Conservation (phyloP, 192 early-diverging fungal species). For the Podila minutissima region DNA sequence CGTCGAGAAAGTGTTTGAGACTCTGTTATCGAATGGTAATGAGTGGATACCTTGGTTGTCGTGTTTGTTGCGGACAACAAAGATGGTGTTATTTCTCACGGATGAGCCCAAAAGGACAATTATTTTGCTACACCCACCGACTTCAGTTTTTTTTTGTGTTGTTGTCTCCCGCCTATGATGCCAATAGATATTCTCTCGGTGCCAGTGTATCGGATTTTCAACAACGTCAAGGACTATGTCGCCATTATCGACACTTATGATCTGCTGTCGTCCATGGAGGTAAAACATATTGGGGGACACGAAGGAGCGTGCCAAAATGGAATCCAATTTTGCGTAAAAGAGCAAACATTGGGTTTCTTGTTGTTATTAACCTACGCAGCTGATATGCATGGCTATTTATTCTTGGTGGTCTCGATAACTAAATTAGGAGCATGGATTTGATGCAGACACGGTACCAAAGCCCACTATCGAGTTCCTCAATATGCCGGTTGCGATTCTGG, state of each 20-base stretch:
- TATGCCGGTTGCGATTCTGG: constrained; percentile 47
- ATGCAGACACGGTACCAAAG: constrained; percentile 8
- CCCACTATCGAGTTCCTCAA: constrained; percentile 29
- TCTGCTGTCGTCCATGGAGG: constrained; percentile 53
- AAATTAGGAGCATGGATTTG: constrained; percentile 35
- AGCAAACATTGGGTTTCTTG: constrained; percentile 1
- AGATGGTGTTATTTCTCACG: constrained; percentile 17
- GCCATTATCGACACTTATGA: constrained; percentile 63
- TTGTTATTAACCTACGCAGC: neutral
- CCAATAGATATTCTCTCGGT: constrained; percentile 60
- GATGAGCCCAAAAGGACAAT: constrained; percentile 20
- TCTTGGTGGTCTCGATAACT: neutral
- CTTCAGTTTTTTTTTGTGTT: constrained; percentile 8
- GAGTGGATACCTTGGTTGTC: neutral
- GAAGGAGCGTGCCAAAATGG: neutral
- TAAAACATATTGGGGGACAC: constrained; percentile 21
- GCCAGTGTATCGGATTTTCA: constrained; percentile 58
- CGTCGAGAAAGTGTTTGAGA: constrained; percentile 66
- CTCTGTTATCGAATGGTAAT: constrained; percentile 55
- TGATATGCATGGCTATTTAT: no score
- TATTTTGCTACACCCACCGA: neutral
- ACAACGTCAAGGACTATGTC: constrained; percentile 54
- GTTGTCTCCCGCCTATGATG: neutral
- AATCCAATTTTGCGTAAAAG: neutral
- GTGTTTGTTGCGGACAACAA: no score